Evolutionary conservation across 2,329 filamentous ascomycete genomes (phyloP).

Genomic region (Trichoderma asperellum): DNA sequence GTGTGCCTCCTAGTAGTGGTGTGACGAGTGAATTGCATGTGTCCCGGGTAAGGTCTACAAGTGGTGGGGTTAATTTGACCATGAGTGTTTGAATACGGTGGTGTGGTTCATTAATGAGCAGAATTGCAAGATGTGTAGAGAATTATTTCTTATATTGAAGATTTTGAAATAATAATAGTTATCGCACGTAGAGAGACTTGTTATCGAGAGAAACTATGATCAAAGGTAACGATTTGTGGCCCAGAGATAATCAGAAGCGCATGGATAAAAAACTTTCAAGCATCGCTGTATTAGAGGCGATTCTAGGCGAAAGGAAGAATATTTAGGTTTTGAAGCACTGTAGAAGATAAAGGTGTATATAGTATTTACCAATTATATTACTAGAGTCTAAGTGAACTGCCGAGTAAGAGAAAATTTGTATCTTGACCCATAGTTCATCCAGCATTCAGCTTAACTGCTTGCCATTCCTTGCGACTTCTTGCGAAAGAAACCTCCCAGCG

Average conservation of each 20-base stretch:
- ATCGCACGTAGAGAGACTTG: not conserved
- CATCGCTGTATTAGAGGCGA: too few relatives aligned
- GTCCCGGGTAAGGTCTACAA: not conserved
- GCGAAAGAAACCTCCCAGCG: conserved; percentile 61
- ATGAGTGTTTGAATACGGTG: not conserved
- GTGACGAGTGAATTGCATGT: not conserved
- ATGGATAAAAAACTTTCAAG: not conserved
- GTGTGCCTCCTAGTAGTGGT: not conserved
- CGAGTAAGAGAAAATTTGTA: too few relatives aligned
- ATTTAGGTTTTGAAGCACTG: too few relatives aligned
- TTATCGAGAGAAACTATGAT: not conserved
- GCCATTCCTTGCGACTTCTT: conserved; percentile 46
- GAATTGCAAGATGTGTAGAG: not conserved
- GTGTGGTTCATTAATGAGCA: not conserved
- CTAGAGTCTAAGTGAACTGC: too few relatives aligned
- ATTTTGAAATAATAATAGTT: not conserved
- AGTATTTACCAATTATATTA: too few relatives aligned
- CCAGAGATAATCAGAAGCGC: not conserved
- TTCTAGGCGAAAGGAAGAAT: too few relatives aligned
- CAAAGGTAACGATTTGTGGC: not conserved
- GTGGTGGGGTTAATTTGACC: not conserved
- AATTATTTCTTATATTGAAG: not conserved
- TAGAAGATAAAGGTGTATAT: too few relatives aligned
- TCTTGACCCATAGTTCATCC: too few relatives aligned
- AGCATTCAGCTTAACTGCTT: not conserved